A percentile compares a stretch with the other conserved stretches of the same genome.
These are phyloP conservation scores for Cadophora malorum DNA, from an alignment of 2,329 filamentous ascomycete genomes.

Conservation along the genomic window DNA sequence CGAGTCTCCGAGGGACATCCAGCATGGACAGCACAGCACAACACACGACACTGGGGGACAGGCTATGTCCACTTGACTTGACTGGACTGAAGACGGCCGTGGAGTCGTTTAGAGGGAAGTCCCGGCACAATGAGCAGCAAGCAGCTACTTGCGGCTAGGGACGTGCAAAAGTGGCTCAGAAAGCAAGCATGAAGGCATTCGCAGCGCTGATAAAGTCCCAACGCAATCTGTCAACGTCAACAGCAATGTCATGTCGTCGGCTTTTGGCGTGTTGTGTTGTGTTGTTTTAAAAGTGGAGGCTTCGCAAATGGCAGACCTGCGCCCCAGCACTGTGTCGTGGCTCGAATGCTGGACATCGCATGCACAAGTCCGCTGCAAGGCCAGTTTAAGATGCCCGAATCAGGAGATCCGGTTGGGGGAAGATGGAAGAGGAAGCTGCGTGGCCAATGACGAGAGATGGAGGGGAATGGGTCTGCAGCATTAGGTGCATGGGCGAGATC, in stretches of 20 bases:
- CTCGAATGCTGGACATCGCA: constrained; percentile 44
- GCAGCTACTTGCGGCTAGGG: constrained; percentile 17
- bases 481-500: constrained; percentile 11
- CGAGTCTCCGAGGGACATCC: constrained; percentile 1
- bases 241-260: constrained; percentile 26
- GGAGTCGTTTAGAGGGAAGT: not conserved
- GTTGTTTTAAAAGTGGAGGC: constrained; percentile 21
- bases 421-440: not conserved
- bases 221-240: constrained; percentile 26
- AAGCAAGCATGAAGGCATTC: constrained; percentile 38
- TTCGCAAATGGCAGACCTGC: constrained; percentile 21
- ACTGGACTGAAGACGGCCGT: not conserved
- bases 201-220: constrained; percentile 18
- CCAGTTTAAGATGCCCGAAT: constrained; percentile 27
- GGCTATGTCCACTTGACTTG: constrained; percentile 8
- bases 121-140: not conserved
- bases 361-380: constrained; percentile 36
- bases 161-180: constrained; percentile 26
- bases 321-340: constrained; percentile 39
- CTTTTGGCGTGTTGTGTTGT: constrained; percentile 21
- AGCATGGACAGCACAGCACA: constrained; percentile 15
- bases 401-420: constrained; percentile 35
- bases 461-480: constrained; percentile 25
- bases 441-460: constrained; percentile 29
- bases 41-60: not conserved